Evolutionary conservation across 768 basidiomycete species (phyloP).

Genomic region (Collybiopsis luxurians): DNA sequence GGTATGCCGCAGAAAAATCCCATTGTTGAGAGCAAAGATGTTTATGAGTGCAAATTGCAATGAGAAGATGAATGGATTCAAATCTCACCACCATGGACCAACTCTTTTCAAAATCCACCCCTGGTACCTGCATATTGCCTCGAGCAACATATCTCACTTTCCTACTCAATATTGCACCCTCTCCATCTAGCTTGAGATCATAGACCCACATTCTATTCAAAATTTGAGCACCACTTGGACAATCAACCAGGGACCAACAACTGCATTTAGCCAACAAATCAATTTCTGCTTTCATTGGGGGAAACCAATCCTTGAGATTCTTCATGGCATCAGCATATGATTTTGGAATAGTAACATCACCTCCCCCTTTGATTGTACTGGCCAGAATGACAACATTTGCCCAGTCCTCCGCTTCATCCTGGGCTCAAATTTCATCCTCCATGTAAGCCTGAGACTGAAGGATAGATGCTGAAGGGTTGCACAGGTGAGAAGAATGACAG

Average conservation of each 20-base stretch:
- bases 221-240: not conserved
- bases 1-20: conserved; percentile 15
- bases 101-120: conserved; percentile 20
- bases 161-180: conserved; percentile 19
- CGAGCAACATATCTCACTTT: conserved; percentile 23
- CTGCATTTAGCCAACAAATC: not conserved
- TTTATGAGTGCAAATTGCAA: conserved; percentile 12
- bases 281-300: not conserved
- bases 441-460: not conserved
- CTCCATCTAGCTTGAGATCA: conserved; percentile 22
- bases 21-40: conserved; percentile 8
- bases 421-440: not conserved
- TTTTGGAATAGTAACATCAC: not conserved
- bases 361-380: not conserved
- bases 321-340: not conserved
- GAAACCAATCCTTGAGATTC: not conserved
- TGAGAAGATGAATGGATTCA: conserved; percentile 3
- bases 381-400: not conserved
- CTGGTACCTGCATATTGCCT: conserved; percentile 26
- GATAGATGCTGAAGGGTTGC: not conserved
- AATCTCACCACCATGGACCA: conserved; percentile 9
- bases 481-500: not conserved
- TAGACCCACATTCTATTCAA: conserved; percentile 21
- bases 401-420: too few species aligned
- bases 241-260: not conserved